Evolutionary conservation across 2,329 filamentous ascomycete genomes (phyloP), one percentile per base, ranked within the genome.

Genomic region (Talaromyces atroroseus): DNA sequence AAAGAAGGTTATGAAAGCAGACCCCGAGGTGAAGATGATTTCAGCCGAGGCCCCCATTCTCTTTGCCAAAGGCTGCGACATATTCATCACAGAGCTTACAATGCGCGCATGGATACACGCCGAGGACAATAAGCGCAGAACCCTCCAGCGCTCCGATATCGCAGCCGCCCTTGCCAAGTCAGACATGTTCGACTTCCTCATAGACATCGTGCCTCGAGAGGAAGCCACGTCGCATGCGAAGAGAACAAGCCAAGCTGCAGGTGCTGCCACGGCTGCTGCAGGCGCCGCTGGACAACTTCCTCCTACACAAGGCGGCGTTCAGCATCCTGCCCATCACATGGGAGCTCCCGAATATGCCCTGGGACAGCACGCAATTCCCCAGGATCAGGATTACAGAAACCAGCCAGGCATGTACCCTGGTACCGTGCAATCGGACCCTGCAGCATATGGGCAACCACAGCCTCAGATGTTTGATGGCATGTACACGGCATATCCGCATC

Each of bases 51-150:
- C 94, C 1, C 94, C 94, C 1, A 99, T 99, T 64, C 80, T 99
- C 14, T 99, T 99, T 68, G 94, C 94, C 52, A 99, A 99, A 75
- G 94, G 92, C 38, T 97, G 94, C 74, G 94, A 99, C 70, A 96
- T 97, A 69, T 99, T 99, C 77, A 99, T 99, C 69, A 96, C 92
- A 1, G 94, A 99, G 75, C 80, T 99, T 59, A 99, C 94, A 7
- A 99, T 99, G 94, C 90, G 94, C 62, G 94, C 94, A 48, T 99
- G 94, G 94, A 99, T 99, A 62, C 94, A 99, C 67, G 94, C 94
- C 16, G 94, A 99, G 71, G 94, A 99, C 75, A 99, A 99, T 78
- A 99, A 99, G 80, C 85, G 94, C 29, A 86, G 94, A 45, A 99
- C 94, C 1, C 79, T 99, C 42, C 94, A 99, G 74, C 85, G 94